Conservation (phyloP, 768 basidiomycete species). For the Cystobasidium onofrii region DNA sequence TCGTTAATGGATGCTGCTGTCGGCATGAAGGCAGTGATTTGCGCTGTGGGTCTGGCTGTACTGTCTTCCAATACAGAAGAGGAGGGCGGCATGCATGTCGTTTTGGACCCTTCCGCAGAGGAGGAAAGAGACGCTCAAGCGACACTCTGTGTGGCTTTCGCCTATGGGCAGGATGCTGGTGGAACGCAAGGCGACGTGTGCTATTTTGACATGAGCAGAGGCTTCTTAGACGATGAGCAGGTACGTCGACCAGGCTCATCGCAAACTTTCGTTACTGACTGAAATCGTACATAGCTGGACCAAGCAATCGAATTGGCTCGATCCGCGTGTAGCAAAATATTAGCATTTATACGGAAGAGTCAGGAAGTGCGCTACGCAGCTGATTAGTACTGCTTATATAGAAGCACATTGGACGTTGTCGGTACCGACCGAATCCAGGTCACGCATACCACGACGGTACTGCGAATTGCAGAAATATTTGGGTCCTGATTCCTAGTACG, state of each 20-base stretch:
- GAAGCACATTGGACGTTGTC: too few species aligned
- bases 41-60: constrained; percentile 41
- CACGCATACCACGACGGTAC: too few species aligned
- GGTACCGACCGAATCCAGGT: too few species aligned
- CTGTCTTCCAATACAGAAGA: constrained; percentile 5
- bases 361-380: constrained; percentile 36
- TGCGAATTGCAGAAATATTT: too few species aligned
- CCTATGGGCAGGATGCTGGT: constrained; percentile 35
- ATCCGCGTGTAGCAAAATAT: constrained; percentile 11
- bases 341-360: constrained; percentile 37
- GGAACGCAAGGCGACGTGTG: constrained; percentile 31
- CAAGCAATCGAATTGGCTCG: constrained; percentile 36
- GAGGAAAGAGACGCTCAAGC: constrained; percentile 42
- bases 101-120: constrained; percentile 44
- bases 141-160: constrained; percentile 36
- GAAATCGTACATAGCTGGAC: constrained; percentile 30
- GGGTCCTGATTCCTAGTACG: too few species aligned
- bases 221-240: constrained; percentile 34
- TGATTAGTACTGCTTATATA: too few species aligned
- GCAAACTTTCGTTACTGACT: too few species aligned
- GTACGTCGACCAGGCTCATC: neutral
- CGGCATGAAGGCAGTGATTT: constrained; percentile 42
- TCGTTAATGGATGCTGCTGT: constrained; percentile 45
- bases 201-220: constrained; percentile 34
- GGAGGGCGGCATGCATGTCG: constrained; percentile 27